These are phyloP conservation scores for Gliomastix tumulicola DNA, from an alignment of 2,329 filamentous ascomycete genomes.

Conservation along the genomic window DNA sequence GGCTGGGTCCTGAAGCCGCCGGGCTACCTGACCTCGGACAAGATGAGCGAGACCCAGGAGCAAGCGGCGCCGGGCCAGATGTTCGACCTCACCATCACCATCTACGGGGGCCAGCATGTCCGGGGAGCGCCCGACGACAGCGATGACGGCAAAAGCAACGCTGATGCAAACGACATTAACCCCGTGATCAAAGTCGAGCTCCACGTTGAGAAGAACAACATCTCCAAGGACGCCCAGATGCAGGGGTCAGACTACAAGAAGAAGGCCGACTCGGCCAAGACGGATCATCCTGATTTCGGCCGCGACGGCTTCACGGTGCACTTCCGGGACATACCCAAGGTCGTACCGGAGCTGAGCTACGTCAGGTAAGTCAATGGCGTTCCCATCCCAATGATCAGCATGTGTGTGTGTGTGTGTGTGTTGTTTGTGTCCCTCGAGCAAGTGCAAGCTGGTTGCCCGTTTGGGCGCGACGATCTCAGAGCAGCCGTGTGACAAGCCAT, in stretches of 20 bases:
- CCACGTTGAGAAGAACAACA: constrained; percentile 61
- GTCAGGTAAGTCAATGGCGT: constrained; percentile 60
- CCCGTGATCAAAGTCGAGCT: constrained; percentile 75
- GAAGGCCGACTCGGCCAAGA: constrained; percentile 46
- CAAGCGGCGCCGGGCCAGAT: constrained; percentile 40
- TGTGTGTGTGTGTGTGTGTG: no score
- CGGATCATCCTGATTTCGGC: constrained; percentile 59
- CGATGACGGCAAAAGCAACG: constrained; percentile 15
- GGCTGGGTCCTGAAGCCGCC: constrained; percentile 84
- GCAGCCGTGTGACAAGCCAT: no score
- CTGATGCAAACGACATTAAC: constrained; percentile 36
- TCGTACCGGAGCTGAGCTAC: constrained; percentile 66
- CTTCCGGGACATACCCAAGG: constrained; percentile 50
- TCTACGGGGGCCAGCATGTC: constrained; percentile 72
- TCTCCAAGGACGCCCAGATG: constrained; percentile 14
- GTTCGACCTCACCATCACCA: constrained; percentile 62
- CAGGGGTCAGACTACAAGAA: constrained; percentile 53
- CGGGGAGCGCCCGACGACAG: constrained; percentile 21
- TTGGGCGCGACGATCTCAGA: no score
- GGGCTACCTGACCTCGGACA: constrained; percentile 55
- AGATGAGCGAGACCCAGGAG: constrained; percentile 29
- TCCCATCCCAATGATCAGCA: no score
- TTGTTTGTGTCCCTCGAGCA: no score
- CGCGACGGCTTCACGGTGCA: constrained; percentile 41
- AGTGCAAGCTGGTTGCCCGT: no score